A percentile compares a stretch with the other conserved stretches of the same genome.
Evolutionary conservation across 225 moss, liverwort and hornwort genomes (phyloP).

Genomic region (Pleurozium schreberi): DNA sequence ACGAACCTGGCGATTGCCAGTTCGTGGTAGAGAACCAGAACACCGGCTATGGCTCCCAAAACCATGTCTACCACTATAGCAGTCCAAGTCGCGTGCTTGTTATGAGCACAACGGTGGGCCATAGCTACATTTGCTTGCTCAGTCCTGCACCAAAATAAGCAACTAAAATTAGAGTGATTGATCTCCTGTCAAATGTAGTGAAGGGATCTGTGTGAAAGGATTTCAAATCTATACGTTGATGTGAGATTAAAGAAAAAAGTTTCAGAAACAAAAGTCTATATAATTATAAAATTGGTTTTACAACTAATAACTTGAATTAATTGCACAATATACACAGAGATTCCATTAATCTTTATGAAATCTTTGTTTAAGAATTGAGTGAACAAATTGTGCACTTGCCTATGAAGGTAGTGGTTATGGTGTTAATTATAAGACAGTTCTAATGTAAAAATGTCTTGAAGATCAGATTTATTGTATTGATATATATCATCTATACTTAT

Average conservation of each 20-base stretch:
- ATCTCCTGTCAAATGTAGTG: background rate
- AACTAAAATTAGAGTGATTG: background rate
- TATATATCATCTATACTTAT: background rate
- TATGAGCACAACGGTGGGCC: constrained; percentile 59
- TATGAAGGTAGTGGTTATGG: background rate
- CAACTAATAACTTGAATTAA: background rate
- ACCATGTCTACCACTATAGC: constrained; percentile 67
- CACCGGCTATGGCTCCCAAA: constrained; percentile 62
- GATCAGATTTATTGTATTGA: background rate
- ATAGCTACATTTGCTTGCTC: constrained; percentile 77
- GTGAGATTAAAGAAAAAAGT: too few species aligned
- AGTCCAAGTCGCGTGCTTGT: constrained; percentile 60
- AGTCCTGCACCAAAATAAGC: constrained; percentile 36
- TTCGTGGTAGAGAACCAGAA: constrained; percentile 47
- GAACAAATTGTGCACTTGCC: background rate
- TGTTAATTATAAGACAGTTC: background rate
- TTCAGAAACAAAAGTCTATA: too few species aligned
- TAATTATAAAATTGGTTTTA: background rate
- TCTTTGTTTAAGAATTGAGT: background rate
- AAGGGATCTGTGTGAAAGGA: background rate
- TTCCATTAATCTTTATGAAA: background rate
- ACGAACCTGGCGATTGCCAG: constrained; percentile 43
- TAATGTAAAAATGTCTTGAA: background rate
- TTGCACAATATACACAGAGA: background rate
- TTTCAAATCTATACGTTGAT: background rate